A percentile compares a stretch with the other conserved stretches of the same genome.
Conservation (phyloP, 2,329 filamentous ascomycete genomes). For the Diaporthe citrichinensis region DNA sequence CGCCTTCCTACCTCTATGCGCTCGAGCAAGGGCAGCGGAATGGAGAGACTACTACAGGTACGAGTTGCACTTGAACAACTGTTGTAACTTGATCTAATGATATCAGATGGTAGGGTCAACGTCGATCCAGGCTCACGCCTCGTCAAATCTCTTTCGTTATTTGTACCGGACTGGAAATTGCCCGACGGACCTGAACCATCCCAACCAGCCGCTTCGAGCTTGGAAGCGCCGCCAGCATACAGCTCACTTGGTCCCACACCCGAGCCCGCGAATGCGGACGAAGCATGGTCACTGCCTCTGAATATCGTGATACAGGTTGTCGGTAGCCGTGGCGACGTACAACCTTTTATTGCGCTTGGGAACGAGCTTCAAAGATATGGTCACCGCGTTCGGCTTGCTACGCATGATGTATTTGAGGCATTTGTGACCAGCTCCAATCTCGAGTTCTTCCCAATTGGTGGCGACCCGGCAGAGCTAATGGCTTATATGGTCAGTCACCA, state of each 20-base stretch:
- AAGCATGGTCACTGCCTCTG: neutral
- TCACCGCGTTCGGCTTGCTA: neutral
- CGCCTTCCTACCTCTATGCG: slow-evolving; percentile 1
- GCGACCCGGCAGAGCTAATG: slow-evolving; percentile 1
- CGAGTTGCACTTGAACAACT: too few species aligned
- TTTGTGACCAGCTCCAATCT: slow-evolving; percentile 1
- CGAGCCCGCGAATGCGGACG: neutral
- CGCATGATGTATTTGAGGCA: neutral
- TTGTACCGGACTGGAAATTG: slow-evolving; percentile 10
- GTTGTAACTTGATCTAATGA: neutral
- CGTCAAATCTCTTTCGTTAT: slow-evolving; percentile 12
- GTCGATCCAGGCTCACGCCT: slow-evolving; percentile 7
- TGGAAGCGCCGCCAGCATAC: neutral
- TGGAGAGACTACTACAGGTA: neutral
- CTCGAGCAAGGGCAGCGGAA: neutral
- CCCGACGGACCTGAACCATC: neutral
- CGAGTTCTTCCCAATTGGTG: slow-evolving; percentile 6
- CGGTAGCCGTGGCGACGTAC: slow-evolving; percentile 1
- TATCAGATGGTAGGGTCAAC: slow-evolving; percentile 7
- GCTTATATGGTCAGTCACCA: slow-evolving; percentile 1
- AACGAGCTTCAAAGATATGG: slow-evolving; percentile 12
- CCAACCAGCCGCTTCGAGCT: neutral
- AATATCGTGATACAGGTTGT: slow-evolving; percentile 12
- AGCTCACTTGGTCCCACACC: too few species aligned
- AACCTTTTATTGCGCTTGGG: slow-evolving; percentile 9